Evolutionary conservation across 495 filamentous ascomycete species (phyloP), one percentile per base, ranked within the genome.

Genomic region (Hamigera avellanea): DNA sequence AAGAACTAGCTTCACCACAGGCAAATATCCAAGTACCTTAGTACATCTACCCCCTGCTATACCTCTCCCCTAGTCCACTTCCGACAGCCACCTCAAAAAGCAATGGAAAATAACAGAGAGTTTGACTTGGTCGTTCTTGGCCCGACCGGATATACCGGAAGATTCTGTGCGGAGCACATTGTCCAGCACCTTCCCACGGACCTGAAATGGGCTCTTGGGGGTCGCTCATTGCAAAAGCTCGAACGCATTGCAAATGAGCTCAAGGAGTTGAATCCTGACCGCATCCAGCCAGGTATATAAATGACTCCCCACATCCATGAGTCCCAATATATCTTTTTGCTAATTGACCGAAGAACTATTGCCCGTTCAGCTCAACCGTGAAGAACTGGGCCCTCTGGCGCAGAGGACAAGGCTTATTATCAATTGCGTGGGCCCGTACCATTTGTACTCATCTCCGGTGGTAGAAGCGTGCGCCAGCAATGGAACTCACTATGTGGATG

Each of bases 401-500:
- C 73, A 74, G 50, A 91, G 83, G 52, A 87, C 85, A 4, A 76
- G 68, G 36, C 47, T 89, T 28, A 55, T 96, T 18, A 81, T 96
- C 52, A 82, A 83, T 35, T 86, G 83, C 29, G 75, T 95, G 21
- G 89, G 89, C 0, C 89, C 89, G 0, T 96, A 88, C 56, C 61
- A 75, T 49, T 49, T 73, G 19, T 80, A 93, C 47, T 87, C 89
- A 28, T 78, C 81, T 31, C 72, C 73, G 28, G 85, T 87, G 14
- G 76, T 96, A 36, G 79, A 82, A 45, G 87, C 88, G n/a, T 96
- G 89, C 54, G 86, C 84, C 19, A 70, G 75, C 33, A 77, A 76
- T 41, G 88, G 89, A 15, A 95, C 89, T 9, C 87, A 95, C 54
- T 95, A 95, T 53, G 64, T 96, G 29, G 89, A 95, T 62, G 75